A percentile compares a stretch with the other conserved stretches of the same genome.
These are phyloP conservation scores for Paramecium primaurelia DNA, from an alignment of 73 alveolate genomes.

Conservation along the genomic window DNA sequence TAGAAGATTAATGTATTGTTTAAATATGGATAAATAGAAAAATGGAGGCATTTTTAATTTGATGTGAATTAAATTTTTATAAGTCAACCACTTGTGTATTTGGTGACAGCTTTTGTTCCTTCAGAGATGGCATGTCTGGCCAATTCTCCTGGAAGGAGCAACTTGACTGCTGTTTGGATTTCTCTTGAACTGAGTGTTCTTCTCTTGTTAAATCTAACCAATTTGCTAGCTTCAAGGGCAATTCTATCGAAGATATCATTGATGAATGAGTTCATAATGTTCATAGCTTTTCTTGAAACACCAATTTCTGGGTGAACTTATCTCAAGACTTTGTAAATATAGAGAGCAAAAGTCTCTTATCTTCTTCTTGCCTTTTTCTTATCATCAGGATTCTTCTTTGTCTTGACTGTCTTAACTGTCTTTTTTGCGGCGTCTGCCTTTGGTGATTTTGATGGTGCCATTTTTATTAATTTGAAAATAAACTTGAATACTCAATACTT, in stretches of 20 bases:
- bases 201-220: conserved; percentile 68
- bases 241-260: conserved; percentile 75
- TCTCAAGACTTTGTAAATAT: conserved; percentile 71
- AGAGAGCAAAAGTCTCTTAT: conserved; percentile 70
- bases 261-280: conserved; percentile 72
- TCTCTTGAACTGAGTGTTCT: conserved; percentile 73
- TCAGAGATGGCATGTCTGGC: conserved; percentile 78
- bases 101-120: conserved; percentile 77
- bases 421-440: conserved; percentile 64
- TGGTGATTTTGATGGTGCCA: conserved; percentile 69
- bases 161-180: conserved; percentile 76
- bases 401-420: conserved; percentile 65
- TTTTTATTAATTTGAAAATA: background rate
- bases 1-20: background rate
- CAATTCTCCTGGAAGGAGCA: conserved; percentile 74
- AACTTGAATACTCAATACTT: background rate
- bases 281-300: conserved; percentile 74
- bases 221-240: conserved; percentile 69
- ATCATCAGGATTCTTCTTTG: conserved; percentile 50
- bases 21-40: background rate
- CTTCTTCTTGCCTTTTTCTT: conserved; percentile 65
- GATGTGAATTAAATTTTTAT: background rate
- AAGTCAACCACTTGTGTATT: conserved; percentile 61
- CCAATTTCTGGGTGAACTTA: conserved; percentile 79
- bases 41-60: background rate